These are phyloP conservation scores for Xylaria telfairii DNA, from an alignment of 495 filamentous ascomycete species.

Conservation along the genomic window DNA sequence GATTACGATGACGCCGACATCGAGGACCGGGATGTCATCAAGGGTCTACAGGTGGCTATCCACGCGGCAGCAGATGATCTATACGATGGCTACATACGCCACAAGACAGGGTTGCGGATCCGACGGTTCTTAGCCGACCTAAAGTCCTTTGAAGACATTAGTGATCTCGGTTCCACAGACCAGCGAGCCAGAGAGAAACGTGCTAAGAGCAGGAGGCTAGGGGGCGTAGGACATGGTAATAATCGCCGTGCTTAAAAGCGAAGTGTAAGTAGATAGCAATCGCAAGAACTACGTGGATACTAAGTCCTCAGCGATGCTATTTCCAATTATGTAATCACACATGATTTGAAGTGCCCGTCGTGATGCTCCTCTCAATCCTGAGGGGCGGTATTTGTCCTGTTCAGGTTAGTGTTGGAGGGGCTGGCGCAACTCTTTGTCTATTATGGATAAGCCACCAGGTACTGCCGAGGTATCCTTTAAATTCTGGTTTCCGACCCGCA, in stretches of 20 bases:
- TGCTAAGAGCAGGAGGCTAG: not conserved
- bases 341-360: too few species aligned
- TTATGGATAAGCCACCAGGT: not conserved
- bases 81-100: conserved; percentile 51
- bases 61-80: conserved; percentile 54
- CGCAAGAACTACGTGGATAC: conserved; percentile 9
- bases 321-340: too few species aligned
- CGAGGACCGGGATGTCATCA: conserved; percentile 50
- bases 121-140: conserved; percentile 55
- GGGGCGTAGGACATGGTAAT: conserved; percentile 11
- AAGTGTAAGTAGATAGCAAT: conserved; percentile 17
- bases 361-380: not conserved
- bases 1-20: conserved; percentile 43
- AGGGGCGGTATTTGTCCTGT: not conserved
- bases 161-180: conserved; percentile 17
- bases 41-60: conserved; percentile 55
- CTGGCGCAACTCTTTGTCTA: not conserved
- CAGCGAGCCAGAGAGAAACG: conserved; percentile 16
- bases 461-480: too few species aligned
- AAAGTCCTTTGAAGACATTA: conserved; percentile 48
- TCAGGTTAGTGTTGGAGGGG: conserved; percentile 12
- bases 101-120: conserved; percentile 52
- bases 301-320: not conserved
- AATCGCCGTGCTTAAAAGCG: conserved; percentile 13
- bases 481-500: too few species aligned